phyloP scores from a whole-genome alignment of 1,284 basidiomycete genomes.

The Inonotus obliquus region DNA sequence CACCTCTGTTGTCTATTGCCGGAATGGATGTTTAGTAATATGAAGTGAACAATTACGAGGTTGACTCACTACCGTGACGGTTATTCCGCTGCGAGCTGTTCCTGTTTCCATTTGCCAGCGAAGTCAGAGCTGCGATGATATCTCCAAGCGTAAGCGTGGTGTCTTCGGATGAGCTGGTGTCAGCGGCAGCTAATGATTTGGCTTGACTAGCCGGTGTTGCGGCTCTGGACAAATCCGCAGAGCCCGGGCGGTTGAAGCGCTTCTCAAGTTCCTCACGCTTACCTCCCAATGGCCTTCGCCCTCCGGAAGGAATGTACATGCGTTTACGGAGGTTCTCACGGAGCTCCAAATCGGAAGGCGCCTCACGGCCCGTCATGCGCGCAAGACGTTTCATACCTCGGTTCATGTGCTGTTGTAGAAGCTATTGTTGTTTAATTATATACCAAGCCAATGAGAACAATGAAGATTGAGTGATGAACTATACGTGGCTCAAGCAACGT shows the following conservation, averaged over 20 bases:
- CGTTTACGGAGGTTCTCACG: slow-evolving; percentile 50
- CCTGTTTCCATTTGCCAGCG: neutral
- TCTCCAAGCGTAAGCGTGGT: neutral
- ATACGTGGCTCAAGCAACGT: neutral
- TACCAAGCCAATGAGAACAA: neutral
- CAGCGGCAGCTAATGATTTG: neutral
- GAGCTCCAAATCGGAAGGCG: slow-evolving; percentile 46
- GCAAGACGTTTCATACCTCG: slow-evolving; percentile 60
- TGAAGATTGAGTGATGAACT: slow-evolving; percentile 1
- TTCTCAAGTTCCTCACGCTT: slow-evolving; percentile 18
- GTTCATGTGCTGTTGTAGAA: slow-evolving; percentile 70
- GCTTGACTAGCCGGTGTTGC: neutral
- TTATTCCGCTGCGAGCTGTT: neutral
- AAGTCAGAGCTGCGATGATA: neutral
- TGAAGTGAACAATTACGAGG: neutral
- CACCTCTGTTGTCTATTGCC: neutral
- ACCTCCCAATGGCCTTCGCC: slow-evolving; percentile 3
- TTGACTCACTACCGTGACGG: neutral
- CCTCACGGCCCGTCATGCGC: slow-evolving; percentile 57
- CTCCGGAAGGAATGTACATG: slow-evolving; percentile 32
- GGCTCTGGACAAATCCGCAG: slow-evolving; percentile 1
- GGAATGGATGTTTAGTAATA: neutral
- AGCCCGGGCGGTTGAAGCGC: slow-evolving; percentile 34
- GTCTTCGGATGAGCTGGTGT: neutral
- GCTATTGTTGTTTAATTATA: slow-evolving; percentile 33